phyloP scores from a whole-genome alignment of 192 early-diverging fungal species.

The Allomyces javanicus region DNA sequence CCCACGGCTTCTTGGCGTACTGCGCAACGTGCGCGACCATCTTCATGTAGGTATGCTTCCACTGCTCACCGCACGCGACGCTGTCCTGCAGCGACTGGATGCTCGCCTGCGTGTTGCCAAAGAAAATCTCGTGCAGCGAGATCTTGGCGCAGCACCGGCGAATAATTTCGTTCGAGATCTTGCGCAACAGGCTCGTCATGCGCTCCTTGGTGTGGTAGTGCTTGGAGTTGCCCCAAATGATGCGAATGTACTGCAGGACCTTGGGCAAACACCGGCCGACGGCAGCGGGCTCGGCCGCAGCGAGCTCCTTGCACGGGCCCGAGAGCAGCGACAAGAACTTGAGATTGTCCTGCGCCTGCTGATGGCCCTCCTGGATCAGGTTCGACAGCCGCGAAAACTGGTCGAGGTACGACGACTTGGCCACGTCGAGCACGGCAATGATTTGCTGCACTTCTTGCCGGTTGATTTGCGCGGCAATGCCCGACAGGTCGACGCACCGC shows the following conservation, averaged over 20 bases:
- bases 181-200: conserved; percentile 31
- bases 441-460: conserved; percentile 30
- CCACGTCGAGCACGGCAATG: conserved; percentile 23
- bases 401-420: conserved; percentile 40
- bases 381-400: conserved; percentile 37
- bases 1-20: conserved; percentile 22
- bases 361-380: conserved; percentile 37
- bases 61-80: conserved; percentile 38
- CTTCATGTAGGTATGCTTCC: conserved; percentile 35
- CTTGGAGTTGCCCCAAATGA: conserved; percentile 41
- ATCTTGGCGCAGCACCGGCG: conserved; percentile 37
- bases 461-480: conserved; percentile 37
- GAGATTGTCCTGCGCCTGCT: conserved; percentile 42
- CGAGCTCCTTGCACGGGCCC: conserved; percentile 24
- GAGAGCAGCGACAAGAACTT: conserved; percentile 35
- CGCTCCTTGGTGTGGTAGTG: conserved; percentile 42
- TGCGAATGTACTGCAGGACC: conserved; percentile 29
- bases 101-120: conserved; percentile 33
- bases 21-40: conserved; percentile 25
- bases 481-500: conserved; percentile 37
- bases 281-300: conserved; percentile 26
- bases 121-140: conserved; percentile 40
- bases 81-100: conserved; percentile 33
- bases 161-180: conserved; percentile 46
- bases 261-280: conserved; percentile 27